These are phyloP conservation scores for Grifola frondosa DNA, from an alignment of 1,284 basidiomycete species.

Conservation along the genomic window DNA sequence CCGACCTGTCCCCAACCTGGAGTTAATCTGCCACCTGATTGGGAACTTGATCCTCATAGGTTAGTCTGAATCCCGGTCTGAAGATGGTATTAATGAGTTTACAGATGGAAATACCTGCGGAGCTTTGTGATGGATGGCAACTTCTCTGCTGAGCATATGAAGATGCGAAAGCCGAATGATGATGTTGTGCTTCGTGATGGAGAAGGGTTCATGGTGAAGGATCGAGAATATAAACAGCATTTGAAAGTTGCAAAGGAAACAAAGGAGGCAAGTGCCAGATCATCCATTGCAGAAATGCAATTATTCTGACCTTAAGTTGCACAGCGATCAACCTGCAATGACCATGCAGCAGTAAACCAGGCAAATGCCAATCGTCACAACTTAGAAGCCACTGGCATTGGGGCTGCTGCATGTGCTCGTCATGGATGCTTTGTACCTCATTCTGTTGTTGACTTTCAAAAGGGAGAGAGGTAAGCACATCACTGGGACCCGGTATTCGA, in stretches of 20 bases:
- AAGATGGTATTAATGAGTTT: too few relatives aligned
- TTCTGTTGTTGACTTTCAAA: constrained; percentile 19
- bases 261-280: not conserved
- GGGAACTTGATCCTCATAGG: not conserved
- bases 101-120: not conserved
- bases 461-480: constrained; percentile 18
- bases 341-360: constrained; percentile 8
- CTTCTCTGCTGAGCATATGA: constrained; percentile 3
- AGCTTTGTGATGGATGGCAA: constrained; percentile 1
- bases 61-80: too few relatives aligned
- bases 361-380: constrained; percentile 4
- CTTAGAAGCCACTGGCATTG: constrained; percentile 14
- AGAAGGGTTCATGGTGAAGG: not conserved
- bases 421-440: constrained; percentile 22
- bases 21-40: not conserved
- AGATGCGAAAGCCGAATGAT: constrained; percentile 1
- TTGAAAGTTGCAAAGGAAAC: not conserved
- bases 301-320: too few relatives aligned
- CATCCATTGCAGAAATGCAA: not conserved
- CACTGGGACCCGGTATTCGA: not conserved
- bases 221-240: not conserved
- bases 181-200: constrained; percentile 2
- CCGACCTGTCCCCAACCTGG: constrained; percentile 2
- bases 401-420: constrained; percentile 17
- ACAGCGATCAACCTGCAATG: constrained; percentile 2